phyloP scores from a whole-genome alignment of 2,329 filamentous ascomycete genomes.

The Amauroascus verrucosus region DNA sequence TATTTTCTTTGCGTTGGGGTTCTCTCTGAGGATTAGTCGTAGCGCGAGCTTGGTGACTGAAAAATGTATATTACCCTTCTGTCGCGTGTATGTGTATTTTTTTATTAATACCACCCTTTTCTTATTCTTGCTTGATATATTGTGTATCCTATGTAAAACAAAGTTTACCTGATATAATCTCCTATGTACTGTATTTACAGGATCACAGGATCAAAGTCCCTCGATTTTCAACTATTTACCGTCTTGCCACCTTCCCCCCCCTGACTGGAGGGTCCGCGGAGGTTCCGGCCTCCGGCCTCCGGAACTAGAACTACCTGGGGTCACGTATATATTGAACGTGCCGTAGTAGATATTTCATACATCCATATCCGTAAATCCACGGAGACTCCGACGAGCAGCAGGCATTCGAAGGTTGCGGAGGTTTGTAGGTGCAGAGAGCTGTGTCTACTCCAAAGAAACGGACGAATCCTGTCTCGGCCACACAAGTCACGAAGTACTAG shows the following conservation, averaged over 20 bases:
- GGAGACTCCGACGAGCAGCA: not conserved
- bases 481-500: no score
- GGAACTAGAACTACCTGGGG: no score
- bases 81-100: not conserved
- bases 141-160: no score
- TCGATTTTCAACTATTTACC: no score
- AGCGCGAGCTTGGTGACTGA: not conserved
- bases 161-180: no score
- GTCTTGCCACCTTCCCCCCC: no score
- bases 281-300: not conserved
- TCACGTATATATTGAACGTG: no score
- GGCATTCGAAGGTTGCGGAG: not conserved
- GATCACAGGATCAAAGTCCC: no score
- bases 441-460: no score
- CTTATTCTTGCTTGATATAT: not conserved
- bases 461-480: no score
- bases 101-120: conserved; percentile 3
- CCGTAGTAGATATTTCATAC: no score
- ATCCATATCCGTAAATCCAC: not conserved
- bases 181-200: no score
- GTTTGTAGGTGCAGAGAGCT: not conserved
- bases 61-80: not conserved
- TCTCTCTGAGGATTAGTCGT: not conserved
- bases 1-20: not conserved
- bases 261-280: not conserved